phyloP scores from a whole-genome alignment of 768 basidiomycete genomes.

The Panellus pusillus region DNA sequence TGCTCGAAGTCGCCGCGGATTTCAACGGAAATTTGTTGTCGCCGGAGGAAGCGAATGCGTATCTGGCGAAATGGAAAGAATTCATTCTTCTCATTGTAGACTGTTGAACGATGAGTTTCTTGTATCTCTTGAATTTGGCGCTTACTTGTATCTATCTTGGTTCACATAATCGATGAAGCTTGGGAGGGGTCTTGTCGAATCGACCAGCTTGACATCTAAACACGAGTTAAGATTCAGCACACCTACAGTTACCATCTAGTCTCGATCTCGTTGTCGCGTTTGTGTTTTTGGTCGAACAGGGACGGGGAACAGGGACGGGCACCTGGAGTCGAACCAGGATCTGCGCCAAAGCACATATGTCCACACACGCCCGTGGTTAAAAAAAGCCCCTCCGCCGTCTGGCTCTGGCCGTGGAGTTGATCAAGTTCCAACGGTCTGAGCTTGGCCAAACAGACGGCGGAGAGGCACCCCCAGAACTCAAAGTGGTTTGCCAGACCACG shows the following conservation, averaged over 20 bases:
- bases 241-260: no score
- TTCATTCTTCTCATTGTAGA: constrained; percentile 4
- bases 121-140: no score
- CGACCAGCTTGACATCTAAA: no score
- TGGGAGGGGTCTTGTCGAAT: no score
- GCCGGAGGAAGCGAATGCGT: constrained; percentile 4
- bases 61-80: constrained; percentile 24
- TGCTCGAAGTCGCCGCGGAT: constrained; percentile 26
- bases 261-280: no score
- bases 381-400: background rate
- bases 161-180: no score
- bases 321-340: constrained; percentile 8
- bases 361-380: constrained; percentile 3
- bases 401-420: constrained; percentile 2
- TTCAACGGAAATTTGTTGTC: constrained; percentile 24
- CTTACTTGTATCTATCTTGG: no score
- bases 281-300: no score
- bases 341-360: constrained; percentile 3
- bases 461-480: background rate
- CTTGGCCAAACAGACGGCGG: background rate
- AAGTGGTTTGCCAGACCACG: background rate
- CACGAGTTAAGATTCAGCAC: no score
- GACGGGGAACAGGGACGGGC: background rate
- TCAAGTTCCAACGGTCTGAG: background rate
- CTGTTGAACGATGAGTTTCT: background rate